A percentile compares a stretch with the other conserved stretches of the same genome.
Evolutionary conservation across 768 basidiomycete species (phyloP).

Genomic region (Porpolomopsis calyptriformis): DNA sequence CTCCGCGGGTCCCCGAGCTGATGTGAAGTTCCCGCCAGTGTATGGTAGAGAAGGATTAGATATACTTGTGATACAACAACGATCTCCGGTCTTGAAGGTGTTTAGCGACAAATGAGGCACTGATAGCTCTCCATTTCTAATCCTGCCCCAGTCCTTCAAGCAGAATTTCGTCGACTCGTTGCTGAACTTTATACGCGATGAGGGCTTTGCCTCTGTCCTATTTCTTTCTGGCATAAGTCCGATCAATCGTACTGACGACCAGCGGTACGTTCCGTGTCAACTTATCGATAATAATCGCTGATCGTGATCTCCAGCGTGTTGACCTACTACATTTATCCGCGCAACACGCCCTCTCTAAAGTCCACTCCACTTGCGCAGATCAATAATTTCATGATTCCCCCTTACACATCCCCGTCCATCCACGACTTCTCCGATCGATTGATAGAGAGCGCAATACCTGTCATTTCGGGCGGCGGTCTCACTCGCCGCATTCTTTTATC

Average conservation of each 20-base stretch:
- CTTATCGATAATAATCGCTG: not conserved
- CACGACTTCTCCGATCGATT: conserved; percentile 16
- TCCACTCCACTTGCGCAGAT: conserved; percentile 36
- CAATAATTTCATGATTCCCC: conserved; percentile 37
- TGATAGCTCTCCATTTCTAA: not conserved
- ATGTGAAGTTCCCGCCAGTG: conserved; percentile 31
- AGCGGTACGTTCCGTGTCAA: conserved; percentile 22
- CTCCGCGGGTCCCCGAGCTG: not conserved
- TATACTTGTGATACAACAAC: conserved; percentile 63
- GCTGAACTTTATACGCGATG: conserved; percentile 43
- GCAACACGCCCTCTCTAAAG: conserved; percentile 33
- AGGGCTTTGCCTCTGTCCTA: conserved; percentile 41
- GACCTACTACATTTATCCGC: conserved; percentile 46
- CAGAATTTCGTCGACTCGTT: conserved; percentile 52
- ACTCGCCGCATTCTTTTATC: conserved; percentile 55
- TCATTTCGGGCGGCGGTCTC: conserved; percentile 73
- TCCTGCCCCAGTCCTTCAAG: conserved; percentile 44
- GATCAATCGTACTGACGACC: conserved; percentile 61
- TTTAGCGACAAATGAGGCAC: not conserved
- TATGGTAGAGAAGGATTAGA: conserved; percentile 43
- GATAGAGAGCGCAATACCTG: conserved; percentile 36
- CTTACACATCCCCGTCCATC: conserved; percentile 42
- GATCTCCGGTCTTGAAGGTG: conserved; percentile 73
- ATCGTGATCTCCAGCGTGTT: conserved; percentile 38
- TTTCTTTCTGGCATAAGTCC: conserved; percentile 70